Evolutionary conservation across 305 asterid genomes (phyloP).

Genomic region (Fraxinus platypoda): DNA sequence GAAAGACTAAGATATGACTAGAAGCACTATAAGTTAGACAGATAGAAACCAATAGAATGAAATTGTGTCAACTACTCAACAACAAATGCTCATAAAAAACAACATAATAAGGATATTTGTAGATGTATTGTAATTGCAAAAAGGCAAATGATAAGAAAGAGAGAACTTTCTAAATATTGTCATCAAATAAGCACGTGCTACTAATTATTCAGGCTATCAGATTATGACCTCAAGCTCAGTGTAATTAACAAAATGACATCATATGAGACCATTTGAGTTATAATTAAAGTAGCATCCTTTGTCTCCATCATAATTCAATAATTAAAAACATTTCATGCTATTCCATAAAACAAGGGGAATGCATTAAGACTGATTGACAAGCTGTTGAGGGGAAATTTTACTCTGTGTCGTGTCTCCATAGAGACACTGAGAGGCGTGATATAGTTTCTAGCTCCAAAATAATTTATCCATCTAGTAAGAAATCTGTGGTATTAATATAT

Average conservation of each 20-base stretch:
- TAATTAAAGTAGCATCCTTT: background rate
- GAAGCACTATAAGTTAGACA: slow-evolving; percentile 12
- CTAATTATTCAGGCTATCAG: background rate
- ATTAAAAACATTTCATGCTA: background rate
- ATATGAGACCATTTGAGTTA: background rate
- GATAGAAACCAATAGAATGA: background rate
- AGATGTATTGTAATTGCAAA: background rate
- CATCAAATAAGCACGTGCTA: background rate
- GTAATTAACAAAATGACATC: background rate
- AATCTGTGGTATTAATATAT: too few relatives aligned
- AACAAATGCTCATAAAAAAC: background rate
- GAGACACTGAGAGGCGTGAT: too few relatives aligned
- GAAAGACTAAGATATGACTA: slow-evolving; percentile 19
- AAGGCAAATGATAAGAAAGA: background rate
- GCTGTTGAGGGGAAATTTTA: background rate
- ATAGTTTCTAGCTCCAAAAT: too few relatives aligned
- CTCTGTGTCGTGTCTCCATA: too few relatives aligned
- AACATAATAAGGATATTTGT: background rate
- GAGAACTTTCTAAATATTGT: background rate
- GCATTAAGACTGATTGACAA: background rate
- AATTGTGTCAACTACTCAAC: background rate
- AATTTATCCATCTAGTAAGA: too few relatives aligned
- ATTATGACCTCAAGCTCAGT: slow-evolving; percentile 1
- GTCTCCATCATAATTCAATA: background rate
- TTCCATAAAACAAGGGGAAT: background rate